Evolutionary conservation across 2,329 filamentous ascomycete species (phyloP).

Genomic region (Fusarium tuaranense): DNA sequence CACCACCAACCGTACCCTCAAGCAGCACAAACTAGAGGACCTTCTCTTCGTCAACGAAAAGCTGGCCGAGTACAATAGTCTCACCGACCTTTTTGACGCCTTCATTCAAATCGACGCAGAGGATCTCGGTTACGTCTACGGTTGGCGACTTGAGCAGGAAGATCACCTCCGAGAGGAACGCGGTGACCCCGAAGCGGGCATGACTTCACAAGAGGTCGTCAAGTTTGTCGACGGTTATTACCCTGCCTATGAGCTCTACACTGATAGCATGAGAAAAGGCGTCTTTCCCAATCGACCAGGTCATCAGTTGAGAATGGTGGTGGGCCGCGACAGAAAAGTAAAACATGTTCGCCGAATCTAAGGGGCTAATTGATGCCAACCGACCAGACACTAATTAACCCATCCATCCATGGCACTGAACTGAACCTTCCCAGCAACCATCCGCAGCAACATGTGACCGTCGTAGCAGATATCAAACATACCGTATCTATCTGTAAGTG

Average conservation of each 20-base stretch:
- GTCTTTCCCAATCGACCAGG: slow-evolving; percentile 63
- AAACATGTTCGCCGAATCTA: slow-evolving; percentile 65
- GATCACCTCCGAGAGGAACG: slow-evolving; percentile 72
- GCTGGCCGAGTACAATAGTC: slow-evolving; percentile 59
- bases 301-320: slow-evolving; percentile 71
- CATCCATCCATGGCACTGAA: slow-evolving; percentile 26
- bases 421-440: slow-evolving; percentile 29
- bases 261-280: slow-evolving; percentile 68
- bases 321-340: slow-evolving; percentile 70
- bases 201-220: slow-evolving; percentile 84
- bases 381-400: slow-evolving; percentile 37
- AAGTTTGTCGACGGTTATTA: slow-evolving; percentile 79
- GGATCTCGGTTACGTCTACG: slow-evolving; percentile 80
- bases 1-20: slow-evolving; percentile 62
- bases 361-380: slow-evolving; percentile 12
- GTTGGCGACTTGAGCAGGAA: slow-evolving; percentile 88
- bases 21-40: slow-evolving; percentile 60
- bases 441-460: slow-evolving; percentile 20
- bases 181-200: slow-evolving; percentile 71
- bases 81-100: slow-evolving; percentile 64
- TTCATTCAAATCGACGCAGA: slow-evolving; percentile 76
- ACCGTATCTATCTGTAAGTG: slow-evolving; percentile 22
- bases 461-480: slow-evolving; percentile 20
- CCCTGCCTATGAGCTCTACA: slow-evolving; percentile 78
- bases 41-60: slow-evolving; percentile 63